Evolutionary conservation across 1,284 basidiomycete genomes (phyloP), one percentile per base, ranked within the genome.

Genomic region (Microbotryomycetes sp.): DNA sequence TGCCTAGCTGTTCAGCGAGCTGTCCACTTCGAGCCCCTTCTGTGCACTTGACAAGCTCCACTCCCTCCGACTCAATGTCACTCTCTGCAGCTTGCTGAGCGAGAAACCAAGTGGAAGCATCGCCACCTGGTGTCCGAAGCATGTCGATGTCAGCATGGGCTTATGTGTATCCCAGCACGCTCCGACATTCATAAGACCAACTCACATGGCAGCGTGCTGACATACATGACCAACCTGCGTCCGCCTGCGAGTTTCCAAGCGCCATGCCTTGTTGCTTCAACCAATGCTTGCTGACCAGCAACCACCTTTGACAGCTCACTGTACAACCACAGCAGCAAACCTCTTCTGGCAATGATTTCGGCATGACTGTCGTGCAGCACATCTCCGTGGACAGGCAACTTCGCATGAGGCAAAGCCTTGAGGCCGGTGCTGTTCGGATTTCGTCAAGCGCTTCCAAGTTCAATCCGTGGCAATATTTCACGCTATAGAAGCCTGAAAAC

Each of bases 201-300:
- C 82, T 71, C 71, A 94, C 92, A 89, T 29, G 92, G 92, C n/a
- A 91, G 79, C 2, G 89, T 88, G 1, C 92, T 96, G 58, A 93
- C 81, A 69, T 96, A 97, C 72, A 96, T 79, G 69, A 80, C 79
- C 50, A 92, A 67, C 49, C 77, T 66, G 0, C 86, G 81, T 1
- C 76, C 81, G 0, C 79, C 71, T 54, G 72, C 77, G 31, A 93
- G 75, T 25, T 70, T 63, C 70, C 84, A 87, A 66, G 73, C 79
- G 2, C 78, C 80, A 23, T 79, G 74, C 23, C 52, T 49, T 52
- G 50, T 66, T 55, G 64, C 65, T 45, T 67, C 67, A 5, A 86
- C 78, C 83, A 83, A 85, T 50, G 46, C 50, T 42, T 42, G 36
- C 19, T 9, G 19, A 31, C 72, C 53, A 83, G 48, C 74, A 2